phyloP scores from a whole-genome alignment of 139 green algal species.

The Protoeuglena noctilucae region DNA sequence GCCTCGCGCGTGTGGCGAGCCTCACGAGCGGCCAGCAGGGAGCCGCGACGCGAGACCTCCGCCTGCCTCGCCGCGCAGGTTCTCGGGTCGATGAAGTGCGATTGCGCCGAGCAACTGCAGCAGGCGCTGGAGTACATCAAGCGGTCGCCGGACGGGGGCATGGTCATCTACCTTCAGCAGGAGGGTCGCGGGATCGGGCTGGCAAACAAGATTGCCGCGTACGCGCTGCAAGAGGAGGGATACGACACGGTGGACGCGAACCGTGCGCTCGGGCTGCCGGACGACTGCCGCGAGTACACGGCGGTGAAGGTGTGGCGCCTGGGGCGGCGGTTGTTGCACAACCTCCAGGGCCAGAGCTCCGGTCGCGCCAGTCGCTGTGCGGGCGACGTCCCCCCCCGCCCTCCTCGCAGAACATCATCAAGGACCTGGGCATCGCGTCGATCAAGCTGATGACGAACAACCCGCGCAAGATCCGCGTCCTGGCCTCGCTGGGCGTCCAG shows the following conservation, averaged over 20 bases:
- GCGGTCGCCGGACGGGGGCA: constrained; percentile 31
- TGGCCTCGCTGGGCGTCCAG: constrained; percentile 45
- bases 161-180: constrained; percentile 91
- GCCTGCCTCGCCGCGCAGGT: no score
- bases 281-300: constrained; percentile 85
- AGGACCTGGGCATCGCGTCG: constrained; percentile 50
- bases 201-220: constrained; percentile 94
- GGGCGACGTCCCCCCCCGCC: no score
- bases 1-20: constrained; percentile 86
- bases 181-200: constrained; percentile 84
- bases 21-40: constrained; percentile 66
- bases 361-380: no score
- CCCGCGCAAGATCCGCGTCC: constrained; percentile 66
- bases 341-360: no score
- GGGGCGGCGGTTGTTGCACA: no score
- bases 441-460: constrained; percentile 87
- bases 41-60: no score
- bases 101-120: constrained; percentile 77
- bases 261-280: constrained; percentile 69
- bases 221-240: constrained; percentile 67
- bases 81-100: constrained; percentile 83
- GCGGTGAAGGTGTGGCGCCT: no score
- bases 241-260: constrained; percentile 92
- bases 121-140: constrained; percentile 66
- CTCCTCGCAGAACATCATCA: no score